Percentiles rank a stretch among this genome's conserved stretches.
Conservation (phyloP, 2,329 filamentous ascomycete species). For the Claviceps sp. region DNA sequence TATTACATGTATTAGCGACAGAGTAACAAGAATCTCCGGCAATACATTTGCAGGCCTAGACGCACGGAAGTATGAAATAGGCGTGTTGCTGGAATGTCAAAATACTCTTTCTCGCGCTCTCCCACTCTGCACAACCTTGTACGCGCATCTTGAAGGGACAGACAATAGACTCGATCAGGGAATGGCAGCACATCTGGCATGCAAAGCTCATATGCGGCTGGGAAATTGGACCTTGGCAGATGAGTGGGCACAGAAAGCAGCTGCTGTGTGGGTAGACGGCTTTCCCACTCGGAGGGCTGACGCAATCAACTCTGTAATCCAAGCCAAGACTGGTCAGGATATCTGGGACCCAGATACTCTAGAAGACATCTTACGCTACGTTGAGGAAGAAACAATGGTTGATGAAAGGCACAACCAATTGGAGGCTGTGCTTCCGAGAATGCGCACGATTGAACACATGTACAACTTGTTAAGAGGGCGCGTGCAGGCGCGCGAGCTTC, state of each 20-base stretch:
- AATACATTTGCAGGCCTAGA: not conserved
- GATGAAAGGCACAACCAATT: not conserved
- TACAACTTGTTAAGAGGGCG: too few species aligned
- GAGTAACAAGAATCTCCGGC: not conserved
- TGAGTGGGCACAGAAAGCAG: not conserved
- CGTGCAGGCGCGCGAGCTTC: too few species aligned
- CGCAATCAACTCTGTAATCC: not conserved
- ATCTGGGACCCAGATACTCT: not conserved
- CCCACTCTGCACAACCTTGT: not conserved
- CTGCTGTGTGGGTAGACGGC: not conserved
- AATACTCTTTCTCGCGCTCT: not conserved
- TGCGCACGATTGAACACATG: too few species aligned
- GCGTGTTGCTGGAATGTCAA: not conserved
- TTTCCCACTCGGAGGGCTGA: not conserved
- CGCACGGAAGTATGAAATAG: not conserved
- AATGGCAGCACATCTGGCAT: not conserved
- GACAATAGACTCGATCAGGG: not conserved
- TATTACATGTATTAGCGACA: not conserved
- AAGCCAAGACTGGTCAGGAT: not conserved
- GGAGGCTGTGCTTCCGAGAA: too few species aligned
- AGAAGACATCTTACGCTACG: not conserved
- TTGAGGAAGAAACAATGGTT: not conserved
- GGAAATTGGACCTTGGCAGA: not conserved
- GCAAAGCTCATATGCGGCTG: not conserved
- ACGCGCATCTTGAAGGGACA: not conserved